These are phyloP conservation scores for Beauveria sp. DNA, from an alignment of 2,329 filamentous ascomycete species.

Conservation along the genomic window DNA sequence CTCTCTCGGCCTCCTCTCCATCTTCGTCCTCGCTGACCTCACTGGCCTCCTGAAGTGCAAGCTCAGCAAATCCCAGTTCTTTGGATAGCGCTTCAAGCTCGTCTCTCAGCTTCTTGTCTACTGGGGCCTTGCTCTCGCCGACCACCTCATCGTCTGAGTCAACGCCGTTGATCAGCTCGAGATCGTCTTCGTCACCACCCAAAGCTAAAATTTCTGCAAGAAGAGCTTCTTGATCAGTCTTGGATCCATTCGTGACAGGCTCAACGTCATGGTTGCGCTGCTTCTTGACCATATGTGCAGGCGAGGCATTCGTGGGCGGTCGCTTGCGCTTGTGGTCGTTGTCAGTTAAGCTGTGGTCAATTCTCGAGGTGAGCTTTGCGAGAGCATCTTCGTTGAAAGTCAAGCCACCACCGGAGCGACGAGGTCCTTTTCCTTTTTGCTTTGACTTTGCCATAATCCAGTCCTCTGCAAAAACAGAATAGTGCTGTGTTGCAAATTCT, in stretches of 20 bases:
- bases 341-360: slow-evolving; percentile 43
- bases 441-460: slow-evolving; percentile 24
- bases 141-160: slow-evolving; percentile 32
- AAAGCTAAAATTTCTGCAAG: slow-evolving; percentile 58
- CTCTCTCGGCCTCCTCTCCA: slow-evolving; percentile 23
- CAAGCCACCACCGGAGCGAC: slow-evolving; percentile 15
- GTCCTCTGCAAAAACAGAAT: neutral
- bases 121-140: slow-evolving; percentile 24
- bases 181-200: slow-evolving; percentile 57
- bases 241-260: slow-evolving; percentile 16
- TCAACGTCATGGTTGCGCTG: slow-evolving; percentile 25
- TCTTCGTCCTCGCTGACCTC: slow-evolving; percentile 31
- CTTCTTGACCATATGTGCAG: slow-evolving; percentile 29
- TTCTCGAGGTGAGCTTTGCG: slow-evolving; percentile 46
- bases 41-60: slow-evolving; percentile 27
- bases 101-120: slow-evolving; percentile 34
- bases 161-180: slow-evolving; percentile 51
- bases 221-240: slow-evolving; percentile 33
- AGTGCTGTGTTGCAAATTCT: slow-evolving; percentile 1
- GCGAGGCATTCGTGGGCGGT: slow-evolving; percentile 27
- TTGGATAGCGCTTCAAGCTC: slow-evolving; percentile 32
- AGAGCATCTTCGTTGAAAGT: slow-evolving; percentile 44
- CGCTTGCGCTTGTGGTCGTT: slow-evolving; percentile 39
- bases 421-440: slow-evolving; percentile 29
- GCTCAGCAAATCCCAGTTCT: slow-evolving; percentile 29